Evolutionary conservation across 2,329 filamentous ascomycete species (phyloP).

Genomic region (Thielaviopsis ethacetica): DNA sequence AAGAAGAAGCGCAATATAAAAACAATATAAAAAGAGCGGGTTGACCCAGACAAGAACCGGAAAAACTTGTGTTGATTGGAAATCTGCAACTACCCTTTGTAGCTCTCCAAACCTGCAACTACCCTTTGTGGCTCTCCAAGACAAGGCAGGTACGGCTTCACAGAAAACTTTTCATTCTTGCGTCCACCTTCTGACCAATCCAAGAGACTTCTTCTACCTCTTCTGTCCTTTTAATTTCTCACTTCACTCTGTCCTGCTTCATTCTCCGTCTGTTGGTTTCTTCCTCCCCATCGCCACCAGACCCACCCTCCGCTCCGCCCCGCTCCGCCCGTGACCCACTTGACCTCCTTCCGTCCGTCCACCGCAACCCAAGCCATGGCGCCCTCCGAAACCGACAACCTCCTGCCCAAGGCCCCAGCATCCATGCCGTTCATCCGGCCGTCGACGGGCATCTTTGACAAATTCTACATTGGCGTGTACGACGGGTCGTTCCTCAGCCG

Average conservation of each 20-base stretch:
- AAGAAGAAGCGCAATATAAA: too few species aligned
- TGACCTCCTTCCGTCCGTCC: not conserved
- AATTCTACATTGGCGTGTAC: slow-evolving; percentile 7
- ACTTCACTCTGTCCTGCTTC: too few species aligned
- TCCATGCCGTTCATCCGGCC: not conserved
- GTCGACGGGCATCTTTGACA: not conserved
- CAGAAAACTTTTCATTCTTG: not conserved
- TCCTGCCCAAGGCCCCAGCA: not conserved
- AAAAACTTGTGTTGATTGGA: not conserved
- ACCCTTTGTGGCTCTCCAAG: not conserved
- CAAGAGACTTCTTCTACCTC: too few species aligned
- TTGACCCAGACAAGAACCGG: too few species aligned
- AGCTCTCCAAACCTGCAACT: not conserved
- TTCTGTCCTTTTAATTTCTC: too few species aligned
- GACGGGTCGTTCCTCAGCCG: slow-evolving; percentile 11
- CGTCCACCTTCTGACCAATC: too few species aligned
- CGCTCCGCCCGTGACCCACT: too few species aligned
- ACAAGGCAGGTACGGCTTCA: not conserved
- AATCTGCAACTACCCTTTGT: not conserved
- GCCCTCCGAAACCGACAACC: not conserved
- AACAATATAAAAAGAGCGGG: too few species aligned
- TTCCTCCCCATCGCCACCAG: too few species aligned
- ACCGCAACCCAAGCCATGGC: not conserved
- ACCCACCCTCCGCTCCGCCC: not conserved
- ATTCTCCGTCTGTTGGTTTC: too few species aligned